Evolutionary conservation across 2,329 filamentous ascomycete species (phyloP).

Genomic region (Capronia americana): DNA sequence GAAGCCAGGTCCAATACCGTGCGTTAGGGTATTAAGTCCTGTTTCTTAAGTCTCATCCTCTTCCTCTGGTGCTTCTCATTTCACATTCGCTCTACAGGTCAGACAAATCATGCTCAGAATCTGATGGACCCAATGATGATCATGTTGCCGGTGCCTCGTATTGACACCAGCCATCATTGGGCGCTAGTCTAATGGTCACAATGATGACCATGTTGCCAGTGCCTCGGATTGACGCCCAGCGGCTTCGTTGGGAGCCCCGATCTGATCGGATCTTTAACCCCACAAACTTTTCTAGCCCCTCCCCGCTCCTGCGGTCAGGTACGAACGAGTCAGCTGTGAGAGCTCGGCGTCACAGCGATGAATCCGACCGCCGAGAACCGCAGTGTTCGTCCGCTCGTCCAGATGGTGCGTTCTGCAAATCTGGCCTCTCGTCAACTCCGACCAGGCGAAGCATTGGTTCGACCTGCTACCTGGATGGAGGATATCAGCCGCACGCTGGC

Average conservation of each 20-base stretch:
- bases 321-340: conserved; percentile 12
- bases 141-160: not conserved
- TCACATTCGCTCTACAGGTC: not conserved
- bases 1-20: not conserved
- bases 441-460: not conserved
- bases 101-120: not conserved
- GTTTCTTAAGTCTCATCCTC: not conserved
- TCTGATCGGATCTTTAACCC: conserved; percentile 17
- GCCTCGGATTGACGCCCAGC: not conserved
- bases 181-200: no score
- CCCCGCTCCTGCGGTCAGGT: not conserved
- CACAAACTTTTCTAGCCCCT: conserved; percentile 9
- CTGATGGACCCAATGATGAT: not conserved
- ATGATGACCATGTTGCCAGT: not conserved
- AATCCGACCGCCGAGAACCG: conserved; percentile 13
- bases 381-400: conserved; percentile 12
- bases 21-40: not conserved
- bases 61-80: not conserved
- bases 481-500: not conserved
- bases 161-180: not conserved
- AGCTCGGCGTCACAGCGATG: conserved; percentile 4
- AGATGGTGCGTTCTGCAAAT: not conserved
- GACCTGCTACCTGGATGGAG: not conserved
- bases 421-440: not conserved
- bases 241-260: not conserved